Conservation (phyloP, 2,329 filamentous ascomycete species). For the Malbranchea cinnamomea region DNA sequence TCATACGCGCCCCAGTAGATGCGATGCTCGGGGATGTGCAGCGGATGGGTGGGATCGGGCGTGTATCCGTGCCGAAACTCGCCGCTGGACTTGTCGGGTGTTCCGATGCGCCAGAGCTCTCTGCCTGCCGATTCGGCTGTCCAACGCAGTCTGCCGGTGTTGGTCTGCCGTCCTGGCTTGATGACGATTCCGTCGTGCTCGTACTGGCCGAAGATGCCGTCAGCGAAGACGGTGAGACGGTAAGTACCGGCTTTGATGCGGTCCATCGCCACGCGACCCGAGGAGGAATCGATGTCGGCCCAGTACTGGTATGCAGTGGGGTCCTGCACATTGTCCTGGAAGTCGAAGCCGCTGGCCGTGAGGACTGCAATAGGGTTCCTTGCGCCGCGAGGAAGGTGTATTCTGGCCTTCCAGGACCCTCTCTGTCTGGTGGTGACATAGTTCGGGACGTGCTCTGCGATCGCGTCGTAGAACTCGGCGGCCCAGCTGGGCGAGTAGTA, state of each 20-base stretch:
- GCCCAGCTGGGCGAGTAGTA: constrained; percentile 41
- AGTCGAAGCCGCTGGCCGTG: constrained; percentile 36
- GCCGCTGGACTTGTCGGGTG: constrained; percentile 45
- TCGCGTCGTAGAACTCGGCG: constrained; percentile 46
- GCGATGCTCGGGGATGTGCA: constrained; percentile 42
- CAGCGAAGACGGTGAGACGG: constrained; percentile 47
- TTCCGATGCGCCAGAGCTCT: constrained; percentile 49
- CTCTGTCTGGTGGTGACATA: constrained; percentile 40
- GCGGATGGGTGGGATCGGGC: constrained; percentile 33
- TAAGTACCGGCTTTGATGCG: constrained; percentile 44
- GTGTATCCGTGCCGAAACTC: constrained; percentile 46
- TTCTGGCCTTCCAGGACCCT: constrained; percentile 35
- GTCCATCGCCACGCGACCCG: constrained; percentile 37
- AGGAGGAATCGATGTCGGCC: constrained; percentile 33
- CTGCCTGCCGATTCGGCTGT: constrained; percentile 39
- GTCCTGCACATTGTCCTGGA: constrained; percentile 44
- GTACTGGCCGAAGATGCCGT: constrained; percentile 47
- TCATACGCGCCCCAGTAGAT: constrained; percentile 49
- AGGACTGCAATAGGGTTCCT: constrained; percentile 41
- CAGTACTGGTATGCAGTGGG: constrained; percentile 48
- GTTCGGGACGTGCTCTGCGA: constrained; percentile 44
- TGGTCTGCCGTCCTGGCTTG: constrained; percentile 25
- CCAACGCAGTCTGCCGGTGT: constrained; percentile 32
- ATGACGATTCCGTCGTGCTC: constrained; percentile 37
- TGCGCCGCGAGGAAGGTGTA: constrained; percentile 39